Conservation (phyloP, 1,284 basidiomycete genomes). For the Entoloma clypeatum region DNA sequence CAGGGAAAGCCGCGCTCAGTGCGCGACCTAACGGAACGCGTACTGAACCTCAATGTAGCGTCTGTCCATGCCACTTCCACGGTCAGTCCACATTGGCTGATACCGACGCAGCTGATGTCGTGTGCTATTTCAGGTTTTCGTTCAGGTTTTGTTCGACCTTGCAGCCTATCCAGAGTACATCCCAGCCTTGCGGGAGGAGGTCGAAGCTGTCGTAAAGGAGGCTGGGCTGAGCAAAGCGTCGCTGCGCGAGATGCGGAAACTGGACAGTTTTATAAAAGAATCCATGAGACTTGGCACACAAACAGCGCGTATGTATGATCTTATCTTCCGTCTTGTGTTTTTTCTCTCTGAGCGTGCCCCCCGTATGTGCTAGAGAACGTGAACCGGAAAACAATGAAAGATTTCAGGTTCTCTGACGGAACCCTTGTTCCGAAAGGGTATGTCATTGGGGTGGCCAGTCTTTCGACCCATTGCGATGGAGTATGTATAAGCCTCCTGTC, state of each 20-base stretch:
- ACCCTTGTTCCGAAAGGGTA: conserved; percentile 34
- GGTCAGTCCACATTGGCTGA: conserved; percentile 15
- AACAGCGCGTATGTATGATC: conserved; percentile 22
- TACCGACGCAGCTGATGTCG: neutral
- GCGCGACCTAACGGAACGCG: conserved; percentile 24
- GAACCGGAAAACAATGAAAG: conserved; percentile 30
- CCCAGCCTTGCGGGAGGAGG: conserved; percentile 42
- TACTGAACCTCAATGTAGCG: conserved; percentile 33
- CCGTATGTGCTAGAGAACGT: conserved; percentile 21
- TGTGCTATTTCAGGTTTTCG: conserved; percentile 29
- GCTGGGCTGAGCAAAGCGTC: conserved; percentile 44
- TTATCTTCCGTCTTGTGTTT: neutral
- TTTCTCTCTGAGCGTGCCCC: too few species aligned
- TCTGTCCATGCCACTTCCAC: conserved; percentile 33
- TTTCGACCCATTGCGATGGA: conserved; percentile 29
- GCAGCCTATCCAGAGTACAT: conserved; percentile 39
- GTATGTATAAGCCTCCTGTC: conserved; percentile 5
- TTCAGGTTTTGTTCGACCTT: conserved; percentile 37
- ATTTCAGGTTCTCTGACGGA: conserved; percentile 38
- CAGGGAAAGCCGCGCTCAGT: conserved; percentile 22
- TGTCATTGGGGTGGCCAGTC: conserved; percentile 24
- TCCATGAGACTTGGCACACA: conserved; percentile 34
- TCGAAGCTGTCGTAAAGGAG: conserved; percentile 31
- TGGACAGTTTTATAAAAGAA: conserved; percentile 51
- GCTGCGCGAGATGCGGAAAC: conserved; percentile 39